Base-by-base conservation (phyloP, 108 stramenopile genomes). In the Cyclostephanos invisitatus region DNA sequence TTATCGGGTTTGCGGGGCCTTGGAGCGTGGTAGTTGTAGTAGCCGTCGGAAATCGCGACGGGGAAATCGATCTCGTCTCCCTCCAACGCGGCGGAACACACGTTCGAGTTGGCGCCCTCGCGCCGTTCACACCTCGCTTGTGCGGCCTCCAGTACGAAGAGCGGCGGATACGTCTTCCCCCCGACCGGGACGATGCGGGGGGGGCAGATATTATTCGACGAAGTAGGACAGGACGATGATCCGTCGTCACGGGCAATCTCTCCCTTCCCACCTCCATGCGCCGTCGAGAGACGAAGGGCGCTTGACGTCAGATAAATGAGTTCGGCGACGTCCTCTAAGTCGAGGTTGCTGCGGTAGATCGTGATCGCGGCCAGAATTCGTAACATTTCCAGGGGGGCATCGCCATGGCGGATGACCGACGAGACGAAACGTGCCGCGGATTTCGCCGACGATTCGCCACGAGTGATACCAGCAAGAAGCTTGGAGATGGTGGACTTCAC, bases 21-120 rank as follows among this genome's bases (percentile, higher is more conserved):
- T 10, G 84, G 73, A 0, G 60, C 68, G 27, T 68, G 73, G 72
- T 90, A 90, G 20, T 78, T 77, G 62, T 62, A 84, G 61, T 81
- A 85, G n/a, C 91, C 91, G 71, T 89, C 85, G 10, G 86, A 76
- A 48, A 89, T 50, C 17, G 60, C 58, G 12, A 62, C 51, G 40
- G 86, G 82, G 24, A 86, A 73, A 25, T 75, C 71, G 10, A 47
- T 46, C 18, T 51, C 64, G 1, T 78, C 75, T 18, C 37, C 49
- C 12, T 60, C 64, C 11, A 49, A 25, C 51, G 49, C 21, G 40
- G 53, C 56, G 18, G 22, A 36, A 28, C 67, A 72, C 24, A 28
- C 53, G 10, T 59, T 67, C 8, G 21, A n/a, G 29, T 48, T 35
- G 47, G 57, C 54, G 38, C 62, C 37, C 28, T 49, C 56, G 20